Base-by-base conservation (phyloP, 2,329 filamentous ascomycete genomes). In the Pochonia chlamydosporia region DNA sequence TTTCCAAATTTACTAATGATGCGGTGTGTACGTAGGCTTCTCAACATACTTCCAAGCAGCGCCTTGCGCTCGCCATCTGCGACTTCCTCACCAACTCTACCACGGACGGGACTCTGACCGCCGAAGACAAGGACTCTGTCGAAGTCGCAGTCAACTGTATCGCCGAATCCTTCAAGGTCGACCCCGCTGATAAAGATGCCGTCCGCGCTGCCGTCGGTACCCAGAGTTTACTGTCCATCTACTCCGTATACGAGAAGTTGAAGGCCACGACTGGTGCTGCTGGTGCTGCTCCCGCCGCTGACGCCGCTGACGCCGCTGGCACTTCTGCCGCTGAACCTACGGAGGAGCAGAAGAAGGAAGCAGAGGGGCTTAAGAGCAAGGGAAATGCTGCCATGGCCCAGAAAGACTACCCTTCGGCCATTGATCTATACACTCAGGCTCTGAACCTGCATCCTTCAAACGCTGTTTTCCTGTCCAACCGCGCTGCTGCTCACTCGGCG, bases 401-500 rank as follows among this genome's bases (percentile, higher is more conserved):
- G 66, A 96, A 96, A 74, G 89, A 97, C 69, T 96, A 96, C 74
- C 60, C 75, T 40, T 62, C 73, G 36, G 93, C 93, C 52, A 89
- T 97, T 64, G 83, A 89, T 58, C 75, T 87, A 56, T 99, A 99
- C 77, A 89, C 88, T 23, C 78, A 92, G 67, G 93, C 93, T 4
- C 82, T 99, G 23, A 77, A 81, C 47, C 75, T 96, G 45, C 72
- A 88, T 56, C 89, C 93, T 2, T 75, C 81, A 55, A 97, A 99
- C 72, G 88, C 91, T 33, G 93, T 99, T 69, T 99, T 93, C 77
- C 85, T 99, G 35, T 96, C 89, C 53, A 99, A 99, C 81, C 89
- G 93, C 56, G 93, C 93, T 10, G 93, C 93, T 40, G 93, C 93
- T 5, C 88, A 95, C 76, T 90, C 85, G 24, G 92, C 89, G 20